Conservation (phyloP, 192 early-diverging fungal genomes). For the Backusella liffmaniae region DNA sequence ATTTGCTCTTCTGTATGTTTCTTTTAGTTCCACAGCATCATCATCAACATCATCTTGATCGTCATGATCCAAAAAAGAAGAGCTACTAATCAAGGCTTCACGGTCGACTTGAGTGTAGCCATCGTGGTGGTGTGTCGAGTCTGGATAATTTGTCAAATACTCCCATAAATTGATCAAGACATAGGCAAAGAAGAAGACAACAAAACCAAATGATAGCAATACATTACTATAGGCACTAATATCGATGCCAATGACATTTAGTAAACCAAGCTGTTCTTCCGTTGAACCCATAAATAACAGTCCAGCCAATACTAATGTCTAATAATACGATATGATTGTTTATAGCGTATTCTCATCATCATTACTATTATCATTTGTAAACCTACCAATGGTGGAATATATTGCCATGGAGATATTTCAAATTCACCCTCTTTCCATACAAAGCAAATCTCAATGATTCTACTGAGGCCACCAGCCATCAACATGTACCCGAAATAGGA, state of each 20-base stretch:
- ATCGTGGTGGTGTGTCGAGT: background rate
- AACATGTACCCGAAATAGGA: conserved; percentile 64
- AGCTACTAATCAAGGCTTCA: background rate
- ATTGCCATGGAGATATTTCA: conserved; percentile 35
- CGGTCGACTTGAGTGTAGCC: conserved; percentile 20
- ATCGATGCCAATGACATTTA: conserved; percentile 49
- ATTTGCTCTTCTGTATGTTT: conserved; percentile 3
- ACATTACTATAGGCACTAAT: conserved; percentile 56
- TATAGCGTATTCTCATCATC: background rate
- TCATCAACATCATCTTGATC: conserved; percentile 14
- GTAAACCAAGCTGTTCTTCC: conserved; percentile 48
- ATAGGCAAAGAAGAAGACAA: conserved; percentile 55
- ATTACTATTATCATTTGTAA: conserved; percentile 1
- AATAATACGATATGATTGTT: background rate
- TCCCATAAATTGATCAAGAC: conserved; percentile 46
- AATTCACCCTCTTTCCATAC: conserved; percentile 35
- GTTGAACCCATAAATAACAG: conserved; percentile 65
- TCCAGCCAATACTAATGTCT: conserved; percentile 57
- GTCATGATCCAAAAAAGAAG: conserved; percentile 23
- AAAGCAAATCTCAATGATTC: conserved; percentile 59
- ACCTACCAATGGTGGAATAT: conserved; percentile 43
- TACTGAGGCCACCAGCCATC: conserved; percentile 51
- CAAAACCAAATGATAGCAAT: conserved; percentile 57
- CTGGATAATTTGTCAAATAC: conserved; percentile 19
- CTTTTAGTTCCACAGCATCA: conserved; percentile 18